Conservation (phyloP, 2,329 filamentous ascomycete species). For the Exophiala bonariae region DNA sequence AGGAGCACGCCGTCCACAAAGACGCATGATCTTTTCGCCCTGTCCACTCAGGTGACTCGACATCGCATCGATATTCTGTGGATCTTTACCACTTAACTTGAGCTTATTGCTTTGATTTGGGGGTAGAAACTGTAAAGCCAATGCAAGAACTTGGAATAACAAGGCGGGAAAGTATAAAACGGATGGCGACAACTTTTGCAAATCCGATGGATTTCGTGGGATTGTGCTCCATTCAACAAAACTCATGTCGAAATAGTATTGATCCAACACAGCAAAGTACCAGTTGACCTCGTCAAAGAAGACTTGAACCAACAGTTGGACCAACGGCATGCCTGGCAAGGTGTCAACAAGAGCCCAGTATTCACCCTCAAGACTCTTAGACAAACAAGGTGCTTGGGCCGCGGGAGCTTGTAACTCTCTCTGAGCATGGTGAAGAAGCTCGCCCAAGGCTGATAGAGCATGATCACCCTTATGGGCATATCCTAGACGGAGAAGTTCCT, state of each 20-base stretch:
- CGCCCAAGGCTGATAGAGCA: neutral
- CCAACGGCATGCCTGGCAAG: neutral
- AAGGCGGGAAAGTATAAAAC: slow-evolving; percentile 3
- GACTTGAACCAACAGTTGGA: neutral
- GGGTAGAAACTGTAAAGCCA: slow-evolving; percentile 7
- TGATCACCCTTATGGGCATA: neutral
- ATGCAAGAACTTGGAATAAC: slow-evolving; percentile 8
- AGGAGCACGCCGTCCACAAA: neutral
- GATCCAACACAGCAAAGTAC: slow-evolving; percentile 4
- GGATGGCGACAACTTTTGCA: neutral
- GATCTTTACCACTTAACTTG: neutral
- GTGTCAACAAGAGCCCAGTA: neutral
- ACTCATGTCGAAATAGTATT: slow-evolving; percentile 2
- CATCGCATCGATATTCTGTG: neutral
- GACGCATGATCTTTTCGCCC: neutral
- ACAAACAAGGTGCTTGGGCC: neutral
- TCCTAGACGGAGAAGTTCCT: neutral
- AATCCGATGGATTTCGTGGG: neutral
- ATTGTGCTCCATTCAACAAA: neutral
- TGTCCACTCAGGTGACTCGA: slow-evolving; percentile 1
- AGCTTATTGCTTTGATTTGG: too few species aligned
- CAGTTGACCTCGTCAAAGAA: slow-evolving; percentile 2
- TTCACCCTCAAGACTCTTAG: neutral
- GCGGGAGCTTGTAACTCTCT: too few species aligned
- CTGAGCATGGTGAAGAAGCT: neutral